Percentiles rank a stretch among this genome's conserved stretches.
Conservation (phyloP, 2,329 filamentous ascomycete species). For the Aureobasidium sp. region DNA sequence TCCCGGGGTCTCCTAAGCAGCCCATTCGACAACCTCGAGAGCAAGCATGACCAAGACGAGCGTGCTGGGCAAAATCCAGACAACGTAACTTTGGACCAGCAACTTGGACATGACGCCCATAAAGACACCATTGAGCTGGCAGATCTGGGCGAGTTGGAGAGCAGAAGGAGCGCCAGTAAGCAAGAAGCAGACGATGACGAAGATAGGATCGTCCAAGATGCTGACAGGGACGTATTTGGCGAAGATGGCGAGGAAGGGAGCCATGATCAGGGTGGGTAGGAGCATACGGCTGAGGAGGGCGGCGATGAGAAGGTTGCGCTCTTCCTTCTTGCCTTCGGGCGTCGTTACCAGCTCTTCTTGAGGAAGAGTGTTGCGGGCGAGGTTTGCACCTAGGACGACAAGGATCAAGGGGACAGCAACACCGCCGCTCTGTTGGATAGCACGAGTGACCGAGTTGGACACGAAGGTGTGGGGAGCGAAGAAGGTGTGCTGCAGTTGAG, state of each 20-base stretch:
- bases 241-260: slow-evolving; percentile 74
- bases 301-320: slow-evolving; percentile 75
- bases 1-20: slow-evolving; percentile 28
- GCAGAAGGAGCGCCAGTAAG: slow-evolving; percentile 90
- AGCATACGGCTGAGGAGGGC: slow-evolving; percentile 86
- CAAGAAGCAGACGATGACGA: slow-evolving; percentile 95
- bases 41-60: slow-evolving; percentile 84
- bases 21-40: slow-evolving; percentile 89
- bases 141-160: slow-evolving; percentile 93
- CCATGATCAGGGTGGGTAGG: slow-evolving; percentile 85
- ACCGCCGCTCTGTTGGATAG: slow-evolving; percentile 74
- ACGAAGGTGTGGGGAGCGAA: slow-evolving; percentile 86
- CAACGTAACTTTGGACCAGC: slow-evolving; percentile 92
- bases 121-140: slow-evolving; percentile 95
- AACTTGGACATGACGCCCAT: slow-evolving; percentile 90
- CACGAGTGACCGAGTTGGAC: slow-evolving; percentile 85
- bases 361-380: slow-evolving; percentile 83
- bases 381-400: slow-evolving; percentile 88
- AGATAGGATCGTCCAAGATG: slow-evolving; percentile 95
- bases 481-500: slow-evolving; percentile 73
- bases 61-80: slow-evolving; percentile 94
- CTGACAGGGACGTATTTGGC: slow-evolving; percentile 89
- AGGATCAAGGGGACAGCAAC: slow-evolving; percentile 94
- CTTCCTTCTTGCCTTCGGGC: slow-evolving; percentile 60
- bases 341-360: slow-evolving; percentile 56